A percentile compares a stretch with the other conserved stretches of the same genome.
Evolutionary conservation across 2,329 filamentous ascomycete genomes (phyloP).

Genomic region (Cladophialophora chaetospira): DNA sequence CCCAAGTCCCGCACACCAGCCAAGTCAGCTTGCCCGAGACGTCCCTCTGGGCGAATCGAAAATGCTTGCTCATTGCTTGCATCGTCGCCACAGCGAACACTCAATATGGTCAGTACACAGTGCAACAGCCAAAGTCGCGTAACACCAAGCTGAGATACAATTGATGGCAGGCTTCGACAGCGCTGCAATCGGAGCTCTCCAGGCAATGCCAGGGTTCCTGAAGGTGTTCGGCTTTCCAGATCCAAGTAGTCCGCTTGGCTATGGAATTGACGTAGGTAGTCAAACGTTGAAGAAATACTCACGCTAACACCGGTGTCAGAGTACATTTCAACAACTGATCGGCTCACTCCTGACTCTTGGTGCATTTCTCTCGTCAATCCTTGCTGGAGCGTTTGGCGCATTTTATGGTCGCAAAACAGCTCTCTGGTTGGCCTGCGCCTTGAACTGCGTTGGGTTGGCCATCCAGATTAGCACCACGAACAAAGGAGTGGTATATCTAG

Average conservation of each 20-base stretch:
- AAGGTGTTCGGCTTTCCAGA: constrained; percentile 7
- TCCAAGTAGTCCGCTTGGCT: background rate
- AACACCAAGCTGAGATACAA: background rate
- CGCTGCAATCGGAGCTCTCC: constrained; percentile 3
- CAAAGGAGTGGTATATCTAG: constrained; percentile 7
- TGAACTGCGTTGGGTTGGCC: constrained; percentile 2
- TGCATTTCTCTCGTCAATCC: constrained; percentile 3
- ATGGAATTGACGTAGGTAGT: background rate
- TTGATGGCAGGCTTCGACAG: constrained; percentile 13
- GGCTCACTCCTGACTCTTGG: constrained; percentile 8
- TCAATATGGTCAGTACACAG: constrained; percentile 4
- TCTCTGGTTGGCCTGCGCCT: constrained; percentile 4
- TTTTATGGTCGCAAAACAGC: constrained; percentile 7
- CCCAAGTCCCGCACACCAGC: constrained; percentile 9
- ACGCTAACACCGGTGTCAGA: background rate
- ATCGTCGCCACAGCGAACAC: constrained; percentile 3
- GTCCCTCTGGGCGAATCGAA: constrained; percentile 11
- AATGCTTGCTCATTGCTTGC: constrained; percentile 5
- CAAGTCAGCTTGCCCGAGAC: constrained; percentile 8
- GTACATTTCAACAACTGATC: constrained; percentile 10
- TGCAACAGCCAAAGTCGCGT: background rate
- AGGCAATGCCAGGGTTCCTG: constrained; percentile 10
- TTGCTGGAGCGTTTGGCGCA: background rate
- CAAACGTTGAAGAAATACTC: background rate
- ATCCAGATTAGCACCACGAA: constrained; percentile 10